Evolutionary conservation across 139 green algal species (phyloP), one percentile per base, ranked within the genome.

Genomic region (Spirogloea muscicola): DNA sequence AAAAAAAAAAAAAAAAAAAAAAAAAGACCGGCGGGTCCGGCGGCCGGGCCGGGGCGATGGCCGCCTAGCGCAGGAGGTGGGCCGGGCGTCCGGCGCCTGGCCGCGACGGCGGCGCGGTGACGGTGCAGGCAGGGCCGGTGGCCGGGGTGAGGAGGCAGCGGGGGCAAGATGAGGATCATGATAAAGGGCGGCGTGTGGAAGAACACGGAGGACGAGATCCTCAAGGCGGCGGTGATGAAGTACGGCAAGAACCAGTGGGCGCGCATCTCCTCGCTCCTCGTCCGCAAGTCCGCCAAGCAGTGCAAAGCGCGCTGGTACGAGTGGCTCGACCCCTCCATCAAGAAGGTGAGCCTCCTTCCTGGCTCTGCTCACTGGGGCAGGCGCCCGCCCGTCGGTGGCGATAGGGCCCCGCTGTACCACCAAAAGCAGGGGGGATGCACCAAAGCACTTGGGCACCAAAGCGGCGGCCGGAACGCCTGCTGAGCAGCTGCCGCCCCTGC

Each of bases 221-320:
- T 99, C 39, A 99, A 99, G 82, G 95, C 94, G 18, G 95, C 95
- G 27, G 95, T 99, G 2, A 99, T 99, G 95, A 99, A 99, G 43
- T 88, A 88, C 48, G 84, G 84, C 31, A 87, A 86, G 63, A 87
- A 88, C 68, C 84, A 88, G 62, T 88, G 84, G 84, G 46, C 64
- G 2, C 72, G 84, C 29, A 84, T 88, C 33, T 74, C 58, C 91
- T 99, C 94, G 7, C 88, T 99, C 52, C 86, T 99, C 5, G 90
- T 96, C 9, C 90, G 95, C 33, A 99, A 99, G 85, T 96, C 89
- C 1, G 92, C 95, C 38, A 99, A 99, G 84, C 95, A 99, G 83
- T 99, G 95, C 92, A 99, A 99, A 69, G 93, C 94, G 7, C 86
- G 95, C 59, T 99, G 95, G 95, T 95, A 81, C 67, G 95, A 99